Conservation (phyloP, 2,329 filamentous ascomycete genomes). For the Fusarium pseudograminearum region DNA sequence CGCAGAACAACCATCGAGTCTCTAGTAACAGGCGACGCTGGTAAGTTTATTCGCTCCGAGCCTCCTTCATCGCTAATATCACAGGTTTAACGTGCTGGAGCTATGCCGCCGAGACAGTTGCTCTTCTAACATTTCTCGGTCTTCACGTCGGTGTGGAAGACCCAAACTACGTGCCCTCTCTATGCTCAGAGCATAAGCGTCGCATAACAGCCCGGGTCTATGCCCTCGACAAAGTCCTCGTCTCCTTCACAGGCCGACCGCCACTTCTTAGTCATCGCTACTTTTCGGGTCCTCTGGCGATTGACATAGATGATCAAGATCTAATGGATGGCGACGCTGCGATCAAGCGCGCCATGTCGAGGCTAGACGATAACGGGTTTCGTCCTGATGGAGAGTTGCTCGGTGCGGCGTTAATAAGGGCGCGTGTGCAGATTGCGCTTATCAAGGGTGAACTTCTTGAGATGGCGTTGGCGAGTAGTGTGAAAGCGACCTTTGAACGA, state of each 20-base stretch:
- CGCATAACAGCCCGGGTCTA: conserved; percentile 54
- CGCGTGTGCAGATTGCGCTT: conserved; percentile 60
- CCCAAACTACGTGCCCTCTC: conserved; percentile 48
- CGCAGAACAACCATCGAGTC: conserved; percentile 54
- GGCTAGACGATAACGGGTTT: conserved; percentile 64
- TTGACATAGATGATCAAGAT: conserved; percentile 65
- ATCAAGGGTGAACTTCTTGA: conserved; percentile 71
- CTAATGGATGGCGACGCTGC: conserved; percentile 57
- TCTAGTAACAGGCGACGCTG: conserved; percentile 55
- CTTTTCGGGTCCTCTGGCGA: conserved; percentile 63
- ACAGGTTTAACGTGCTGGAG: conserved; percentile 55
- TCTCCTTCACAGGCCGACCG: conserved; percentile 66
- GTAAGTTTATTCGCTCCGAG: conserved; percentile 44
- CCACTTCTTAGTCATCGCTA: conserved; percentile 66
- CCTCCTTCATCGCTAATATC: neutral
- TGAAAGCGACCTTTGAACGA: conserved; percentile 28
- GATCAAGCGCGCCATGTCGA: conserved; percentile 30
- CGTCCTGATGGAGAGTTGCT: conserved; percentile 59
- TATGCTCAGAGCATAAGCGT: conserved; percentile 52
- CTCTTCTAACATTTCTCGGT: conserved; percentile 54
- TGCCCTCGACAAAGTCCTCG: conserved; percentile 62
- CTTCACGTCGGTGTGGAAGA: conserved; percentile 48
- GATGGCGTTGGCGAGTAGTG: conserved; percentile 59
- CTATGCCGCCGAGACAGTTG: conserved; percentile 53
- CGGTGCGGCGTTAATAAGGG: conserved; percentile 60